Evolutionary conservation across 345 rosid species (phyloP).

Genomic region (Eucalyptus tenuipes): DNA sequence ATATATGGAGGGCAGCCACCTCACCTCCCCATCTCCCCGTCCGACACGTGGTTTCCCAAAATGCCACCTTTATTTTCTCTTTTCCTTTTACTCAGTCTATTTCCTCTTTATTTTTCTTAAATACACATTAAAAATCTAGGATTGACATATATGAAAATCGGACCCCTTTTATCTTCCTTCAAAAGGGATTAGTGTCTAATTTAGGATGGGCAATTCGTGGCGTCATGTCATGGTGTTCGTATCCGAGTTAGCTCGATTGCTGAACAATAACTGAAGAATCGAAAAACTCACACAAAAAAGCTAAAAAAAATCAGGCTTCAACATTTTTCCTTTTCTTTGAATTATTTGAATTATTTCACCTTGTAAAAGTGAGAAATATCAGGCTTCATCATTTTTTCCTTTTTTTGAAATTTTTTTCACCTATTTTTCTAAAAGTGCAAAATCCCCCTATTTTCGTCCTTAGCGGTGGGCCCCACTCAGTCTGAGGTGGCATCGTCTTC

Average conservation of each 20-base stretch:
- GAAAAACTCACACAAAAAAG: background rate
- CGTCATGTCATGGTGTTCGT: fast-evolving
- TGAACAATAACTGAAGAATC: fast-evolving
- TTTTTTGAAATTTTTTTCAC: background rate
- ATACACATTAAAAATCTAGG: background rate
- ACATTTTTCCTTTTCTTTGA: background rate
- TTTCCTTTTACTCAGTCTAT: background rate
- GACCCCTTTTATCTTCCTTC: background rate
- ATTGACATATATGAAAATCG: background rate
- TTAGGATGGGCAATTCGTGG: fast-evolving
- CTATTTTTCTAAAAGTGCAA: background rate
- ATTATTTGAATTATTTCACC: background rate
- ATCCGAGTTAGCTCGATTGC: background rate
- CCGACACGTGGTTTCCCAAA: background rate
- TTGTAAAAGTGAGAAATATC: background rate
- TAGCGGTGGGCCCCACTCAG: background rate
- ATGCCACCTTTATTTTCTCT: background rate
- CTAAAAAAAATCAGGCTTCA: background rate
- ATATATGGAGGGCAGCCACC: background rate
- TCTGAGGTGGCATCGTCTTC: background rate
- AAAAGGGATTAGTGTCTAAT: background rate
- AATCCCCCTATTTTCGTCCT: background rate
- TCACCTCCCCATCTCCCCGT: background rate
- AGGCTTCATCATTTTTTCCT: background rate
- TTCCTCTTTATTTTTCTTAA: background rate